Evolutionary conservation across 2,329 filamentous ascomycete species (phyloP).

Genomic region (Fusarium xylarioides): DNA sequence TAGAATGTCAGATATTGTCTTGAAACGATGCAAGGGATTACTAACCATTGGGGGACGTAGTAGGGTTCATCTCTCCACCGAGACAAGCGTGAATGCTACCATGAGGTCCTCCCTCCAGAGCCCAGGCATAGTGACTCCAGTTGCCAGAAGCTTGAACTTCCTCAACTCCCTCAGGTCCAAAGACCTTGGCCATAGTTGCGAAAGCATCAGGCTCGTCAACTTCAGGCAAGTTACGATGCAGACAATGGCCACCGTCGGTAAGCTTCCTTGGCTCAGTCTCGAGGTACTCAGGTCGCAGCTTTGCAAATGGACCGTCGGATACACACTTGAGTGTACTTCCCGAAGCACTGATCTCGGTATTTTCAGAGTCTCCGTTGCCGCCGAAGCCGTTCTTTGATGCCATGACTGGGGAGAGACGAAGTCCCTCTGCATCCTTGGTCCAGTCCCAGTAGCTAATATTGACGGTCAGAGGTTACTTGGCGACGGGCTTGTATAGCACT

Average conservation of each 20-base stretch:
- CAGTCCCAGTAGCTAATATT: constrained; percentile 2
- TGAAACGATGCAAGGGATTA: too few species aligned
- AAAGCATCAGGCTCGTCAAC: not conserved
- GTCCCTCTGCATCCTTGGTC: not conserved
- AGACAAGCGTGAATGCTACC: constrained; percentile 1
- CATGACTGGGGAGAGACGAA: not conserved
- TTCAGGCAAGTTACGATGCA: not conserved
- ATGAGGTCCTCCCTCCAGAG: not conserved
- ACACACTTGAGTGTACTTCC: not conserved
- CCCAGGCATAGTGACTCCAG: not conserved
- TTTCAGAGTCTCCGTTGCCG: not conserved
- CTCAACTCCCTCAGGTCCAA: not conserved
- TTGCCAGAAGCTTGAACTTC: not conserved
- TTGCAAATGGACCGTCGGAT: not conserved
- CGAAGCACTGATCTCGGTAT: fast-evolving
- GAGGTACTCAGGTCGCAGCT: not conserved
- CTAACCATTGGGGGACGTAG: constrained; percentile 6
- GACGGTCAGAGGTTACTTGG: fast-evolving
- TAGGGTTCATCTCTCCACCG: constrained; percentile 10
- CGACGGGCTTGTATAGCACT: not conserved
- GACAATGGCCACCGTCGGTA: not conserved
- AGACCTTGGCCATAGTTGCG: not conserved
- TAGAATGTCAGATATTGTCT: too few species aligned
- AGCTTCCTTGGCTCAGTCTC: not conserved
- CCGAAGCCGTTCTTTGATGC: not conserved